These are phyloP conservation scores for Paramyrothecium roridum DNA, from an alignment of 2,329 filamentous ascomycete genomes.

Conservation along the genomic window DNA sequence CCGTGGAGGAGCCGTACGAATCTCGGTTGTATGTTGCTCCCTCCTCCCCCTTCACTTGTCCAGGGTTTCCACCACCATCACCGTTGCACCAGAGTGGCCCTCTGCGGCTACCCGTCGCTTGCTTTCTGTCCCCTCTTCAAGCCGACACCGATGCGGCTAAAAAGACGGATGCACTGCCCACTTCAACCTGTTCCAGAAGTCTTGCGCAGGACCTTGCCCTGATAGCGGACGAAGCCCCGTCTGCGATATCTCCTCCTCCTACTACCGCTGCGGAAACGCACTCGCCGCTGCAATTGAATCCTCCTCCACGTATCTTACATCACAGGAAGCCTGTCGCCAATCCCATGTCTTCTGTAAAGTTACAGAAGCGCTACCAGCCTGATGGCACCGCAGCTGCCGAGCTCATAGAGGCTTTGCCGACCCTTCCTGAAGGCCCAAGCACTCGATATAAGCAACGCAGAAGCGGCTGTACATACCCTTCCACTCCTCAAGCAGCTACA, in stretches of 20 bases:
- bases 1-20: conserved; percentile 54
- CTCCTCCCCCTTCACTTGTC: not conserved
- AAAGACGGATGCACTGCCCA: not conserved
- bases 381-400: conserved; percentile 30
- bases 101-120: not conserved
- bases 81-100: conserved; percentile 3
- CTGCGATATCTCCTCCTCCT: conserved; percentile 6
- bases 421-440: conserved; percentile 47
- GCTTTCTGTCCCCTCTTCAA: conserved; percentile 3
- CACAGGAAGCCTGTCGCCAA: conserved; percentile 14
- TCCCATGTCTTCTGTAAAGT: conserved; percentile 41
- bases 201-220: not conserved
- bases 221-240: not conserved
- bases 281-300: conserved; percentile 7
- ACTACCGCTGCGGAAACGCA: not conserved
- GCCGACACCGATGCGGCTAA: not conserved
- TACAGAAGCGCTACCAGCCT: conserved; percentile 34
- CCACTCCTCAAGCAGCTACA: conserved; percentile 10
- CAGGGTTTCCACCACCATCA: not conserved
- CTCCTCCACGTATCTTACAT: conserved; percentile 9
- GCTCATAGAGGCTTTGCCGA: conserved; percentile 39
- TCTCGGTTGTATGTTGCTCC: conserved; percentile 51
- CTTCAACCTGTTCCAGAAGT: not conserved
- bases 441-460: conserved; percentile 29
- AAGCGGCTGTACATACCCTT: conserved; percentile 17